These are phyloP conservation scores for Rhizodiscina lignyota DNA, from an alignment of 495 filamentous ascomycete genomes.

Conservation along the genomic window DNA sequence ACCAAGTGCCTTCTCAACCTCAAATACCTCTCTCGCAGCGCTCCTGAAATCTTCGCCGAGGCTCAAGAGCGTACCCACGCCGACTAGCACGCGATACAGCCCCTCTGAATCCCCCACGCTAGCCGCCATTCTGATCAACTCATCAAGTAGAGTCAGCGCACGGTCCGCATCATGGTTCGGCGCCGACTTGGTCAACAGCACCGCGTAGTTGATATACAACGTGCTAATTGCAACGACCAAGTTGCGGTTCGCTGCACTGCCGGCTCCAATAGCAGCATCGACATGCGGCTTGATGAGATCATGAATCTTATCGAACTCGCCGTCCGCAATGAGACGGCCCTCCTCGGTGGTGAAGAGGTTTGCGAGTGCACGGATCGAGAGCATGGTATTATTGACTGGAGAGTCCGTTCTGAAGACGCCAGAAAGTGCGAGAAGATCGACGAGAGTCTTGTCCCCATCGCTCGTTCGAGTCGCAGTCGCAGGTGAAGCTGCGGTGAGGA, in stretches of 20 bases:
- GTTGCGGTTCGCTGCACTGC: constrained; percentile 42
- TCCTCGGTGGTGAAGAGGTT: constrained; percentile 69
- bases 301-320: constrained; percentile 34
- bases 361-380: constrained; percentile 62
- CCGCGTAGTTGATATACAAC: constrained; percentile 68
- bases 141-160: constrained; percentile 42
- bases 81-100: constrained; percentile 67
- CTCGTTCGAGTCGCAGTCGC: constrained; percentile 36
- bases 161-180: constrained; percentile 29
- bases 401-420: constrained; percentile 38
- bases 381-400: constrained; percentile 63
- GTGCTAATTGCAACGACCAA: constrained; percentile 68
- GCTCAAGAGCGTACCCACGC: constrained; percentile 57
- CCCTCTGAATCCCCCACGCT: constrained; percentile 63
- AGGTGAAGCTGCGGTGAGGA: constrained; percentile 51
- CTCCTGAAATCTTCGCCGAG: constrained; percentile 31
- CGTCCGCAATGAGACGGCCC: constrained; percentile 46
- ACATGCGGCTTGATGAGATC: constrained; percentile 18
- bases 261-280: not conserved
- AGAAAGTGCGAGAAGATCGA: constrained; percentile 32
- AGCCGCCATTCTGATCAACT: constrained; percentile 42
- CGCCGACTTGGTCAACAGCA: constrained; percentile 20
- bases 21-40: constrained; percentile 31
- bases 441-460: constrained; percentile 27
- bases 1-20: constrained; percentile 23